Evolutionary conservation across 2,329 filamentous ascomycete species (phyloP), one percentile per base, ranked within the genome.

Genomic region (Fusarium odoratissimum): DNA sequence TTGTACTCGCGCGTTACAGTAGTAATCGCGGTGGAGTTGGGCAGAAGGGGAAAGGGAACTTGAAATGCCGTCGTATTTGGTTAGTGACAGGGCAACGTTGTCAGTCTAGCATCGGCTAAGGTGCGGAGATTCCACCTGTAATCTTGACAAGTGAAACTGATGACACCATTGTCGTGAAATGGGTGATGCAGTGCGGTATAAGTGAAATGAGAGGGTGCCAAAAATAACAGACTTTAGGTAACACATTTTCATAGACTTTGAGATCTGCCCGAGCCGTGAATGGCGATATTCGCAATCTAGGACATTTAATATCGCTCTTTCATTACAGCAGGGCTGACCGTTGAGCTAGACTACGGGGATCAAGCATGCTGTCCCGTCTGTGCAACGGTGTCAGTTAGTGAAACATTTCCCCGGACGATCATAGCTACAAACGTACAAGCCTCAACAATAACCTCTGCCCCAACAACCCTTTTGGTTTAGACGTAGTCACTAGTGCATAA

Each of bases 281-380:
- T 54, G 19, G 14, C 19, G 17, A 52, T 28, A 21, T n/a, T 13
- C 23, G 4, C 23, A 54, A 25, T n/a, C 23, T 54, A 40, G 33
- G 40, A 54, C 49, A 40, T 38, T 52, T 28, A 28, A 38, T 52
- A 38, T 52, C 19, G 23, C 23, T 6, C 11, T 9, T 25, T 28
- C 31, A 46, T 45, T 33, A 46, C 21, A 35, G n/a, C 46, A 60
- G 46, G 57, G 57, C 57, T 60, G 57, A 60, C 45, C 57, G 57
- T 60, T 60, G 46, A 55, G 37, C 28, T 55, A 40, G 48, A 51
- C 17, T 19, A 35, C 37, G 33, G 46, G 57, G 46, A 55, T 25
- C 12, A 49, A 19, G 46, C 17, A 31, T 54, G n/a, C 28, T 11
- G 25, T 25, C 23, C 28, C 19, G 57, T 60, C 57, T 55, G 57